Conservation (phyloP, 2,329 filamentous ascomycete species). For the Helotiales sp. region DNA sequence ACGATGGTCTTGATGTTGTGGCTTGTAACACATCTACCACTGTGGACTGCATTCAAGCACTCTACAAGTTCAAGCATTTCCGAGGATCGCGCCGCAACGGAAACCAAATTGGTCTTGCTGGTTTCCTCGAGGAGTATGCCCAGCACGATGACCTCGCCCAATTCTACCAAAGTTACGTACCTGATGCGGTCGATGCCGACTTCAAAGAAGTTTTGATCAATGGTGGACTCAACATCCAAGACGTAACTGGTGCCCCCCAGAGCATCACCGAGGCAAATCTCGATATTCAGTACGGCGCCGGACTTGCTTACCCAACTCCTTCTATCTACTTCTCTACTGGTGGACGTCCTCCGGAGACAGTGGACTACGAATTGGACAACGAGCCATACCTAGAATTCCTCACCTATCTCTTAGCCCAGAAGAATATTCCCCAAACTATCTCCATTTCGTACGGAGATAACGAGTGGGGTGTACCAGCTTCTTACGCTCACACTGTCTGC, state of each 20-base stretch:
- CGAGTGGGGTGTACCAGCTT: slow-evolving; percentile 64
- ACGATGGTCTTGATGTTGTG: slow-evolving; percentile 29
- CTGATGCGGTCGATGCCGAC: slow-evolving; percentile 46
- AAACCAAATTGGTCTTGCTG: slow-evolving; percentile 38
- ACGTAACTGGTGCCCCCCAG: slow-evolving; percentile 45
- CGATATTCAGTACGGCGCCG: slow-evolving; percentile 59
- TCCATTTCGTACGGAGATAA: slow-evolving; percentile 70
- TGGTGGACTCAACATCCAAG: slow-evolving; percentile 47
- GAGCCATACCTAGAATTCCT: slow-evolving; percentile 70
- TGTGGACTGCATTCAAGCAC: slow-evolving; percentile 39
- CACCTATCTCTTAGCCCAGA: slow-evolving; percentile 55
- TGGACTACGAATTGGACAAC: slow-evolving; percentile 58
- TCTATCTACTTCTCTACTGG: slow-evolving; percentile 60
- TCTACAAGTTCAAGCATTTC: slow-evolving; percentile 40
- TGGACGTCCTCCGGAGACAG: slow-evolving; percentile 53
- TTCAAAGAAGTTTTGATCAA: slow-evolving; percentile 46
- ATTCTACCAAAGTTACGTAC: slow-evolving; percentile 53
- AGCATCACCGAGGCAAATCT: slow-evolving; percentile 56
- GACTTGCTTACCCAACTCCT: slow-evolving; percentile 57
- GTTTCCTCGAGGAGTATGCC: slow-evolving; percentile 42
- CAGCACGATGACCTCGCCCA: slow-evolving; percentile 47
- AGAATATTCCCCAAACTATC: slow-evolving; percentile 62
- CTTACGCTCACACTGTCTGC: slow-evolving; percentile 66
- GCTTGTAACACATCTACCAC: slow-evolving; percentile 43
- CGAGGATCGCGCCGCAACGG: slow-evolving; percentile 20